phyloP scores from a whole-genome alignment of 495 filamentous ascomycete genomes.

The Alectoria sarmentosa region DNA sequence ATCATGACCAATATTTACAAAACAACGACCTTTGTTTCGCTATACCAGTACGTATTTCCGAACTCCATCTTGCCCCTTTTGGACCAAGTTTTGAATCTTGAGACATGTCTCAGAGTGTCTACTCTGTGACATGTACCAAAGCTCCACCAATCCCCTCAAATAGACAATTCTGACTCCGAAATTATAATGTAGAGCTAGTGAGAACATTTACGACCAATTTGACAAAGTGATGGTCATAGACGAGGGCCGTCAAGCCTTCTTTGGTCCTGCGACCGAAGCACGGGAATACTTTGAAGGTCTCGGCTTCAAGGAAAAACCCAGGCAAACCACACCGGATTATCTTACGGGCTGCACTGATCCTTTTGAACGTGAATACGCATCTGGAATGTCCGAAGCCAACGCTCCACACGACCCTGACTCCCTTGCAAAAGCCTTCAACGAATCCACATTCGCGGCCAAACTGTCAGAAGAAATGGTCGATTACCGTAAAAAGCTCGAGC shows the following conservation, averaged over 20 bases:
- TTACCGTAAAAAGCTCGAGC: background rate
- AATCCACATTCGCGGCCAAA: background rate
- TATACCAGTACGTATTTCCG: too few relatives aligned
- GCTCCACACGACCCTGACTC: background rate
- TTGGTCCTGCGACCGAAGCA: background rate
- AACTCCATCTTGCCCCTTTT: too few relatives aligned
- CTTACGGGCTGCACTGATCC: slow-evolving; percentile 79
- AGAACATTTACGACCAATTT: slow-evolving; percentile 66
- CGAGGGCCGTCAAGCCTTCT: background rate
- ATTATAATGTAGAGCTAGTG: too few relatives aligned
- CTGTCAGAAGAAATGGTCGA: background rate
- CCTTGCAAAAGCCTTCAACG: background rate
- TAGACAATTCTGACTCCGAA: too few relatives aligned
- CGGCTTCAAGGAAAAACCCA: background rate
- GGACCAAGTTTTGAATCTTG: too few relatives aligned
- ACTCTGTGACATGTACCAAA: too few relatives aligned
- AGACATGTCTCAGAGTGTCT: too few relatives aligned
- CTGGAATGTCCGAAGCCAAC: background rate
- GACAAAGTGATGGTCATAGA: slow-evolving; percentile 3
- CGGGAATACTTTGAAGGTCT: background rate
- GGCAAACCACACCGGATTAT: slow-evolving; percentile 57
- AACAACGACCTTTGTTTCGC: slow-evolving; percentile 2
- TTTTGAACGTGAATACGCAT: slow-evolving; percentile 50
- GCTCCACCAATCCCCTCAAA: too few relatives aligned
- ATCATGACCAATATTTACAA: background rate